Conservation (phyloP, 208 protist species). For the Endotrypanum monterogeii region DNA sequence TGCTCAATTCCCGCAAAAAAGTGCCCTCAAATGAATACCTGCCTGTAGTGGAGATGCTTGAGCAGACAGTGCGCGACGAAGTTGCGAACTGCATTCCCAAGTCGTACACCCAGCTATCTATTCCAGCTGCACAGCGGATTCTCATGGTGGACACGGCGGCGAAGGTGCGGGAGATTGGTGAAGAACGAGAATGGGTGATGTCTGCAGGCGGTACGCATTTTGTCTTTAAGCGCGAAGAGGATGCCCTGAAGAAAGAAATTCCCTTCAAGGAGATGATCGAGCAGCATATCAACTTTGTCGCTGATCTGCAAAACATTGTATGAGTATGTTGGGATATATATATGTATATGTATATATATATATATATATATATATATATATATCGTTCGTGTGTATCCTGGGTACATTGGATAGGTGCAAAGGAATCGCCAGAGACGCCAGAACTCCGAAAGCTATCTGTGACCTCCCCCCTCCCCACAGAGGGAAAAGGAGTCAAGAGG, state of each 20-base stretch:
- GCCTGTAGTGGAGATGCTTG: constrained; percentile 89
- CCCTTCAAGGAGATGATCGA: constrained; percentile 82
- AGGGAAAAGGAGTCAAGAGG: too few species aligned
- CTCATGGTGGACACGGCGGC: constrained; percentile 81
- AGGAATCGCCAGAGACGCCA: too few species aligned
- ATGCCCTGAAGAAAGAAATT: constrained; percentile 72
- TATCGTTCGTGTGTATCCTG: too few species aligned
- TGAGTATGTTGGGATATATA: constrained; percentile 24
- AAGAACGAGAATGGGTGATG: constrained; percentile 59
- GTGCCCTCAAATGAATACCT: constrained; percentile 91
- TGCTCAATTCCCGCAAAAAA: constrained; percentile 82
- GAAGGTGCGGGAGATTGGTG: constrained; percentile 71
- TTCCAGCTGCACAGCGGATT: constrained; percentile 80
- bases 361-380: too few species aligned
- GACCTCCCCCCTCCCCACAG: too few species aligned
- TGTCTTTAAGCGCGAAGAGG: constrained; percentile 78
- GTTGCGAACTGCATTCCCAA: constrained; percentile 89
- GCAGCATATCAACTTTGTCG: constrained; percentile 76
- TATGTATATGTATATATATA: background rate
- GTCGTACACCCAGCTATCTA: constrained; percentile 81
- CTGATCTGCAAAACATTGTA: constrained; percentile 86
- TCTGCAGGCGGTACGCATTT: constrained; percentile 54
- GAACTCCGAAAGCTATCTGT: too few species aligned
- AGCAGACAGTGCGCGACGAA: constrained; percentile 88
- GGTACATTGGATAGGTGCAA: too few species aligned